Conservation (phyloP, 805 yeast species). For the Metschnikowia continentalis region DNA sequence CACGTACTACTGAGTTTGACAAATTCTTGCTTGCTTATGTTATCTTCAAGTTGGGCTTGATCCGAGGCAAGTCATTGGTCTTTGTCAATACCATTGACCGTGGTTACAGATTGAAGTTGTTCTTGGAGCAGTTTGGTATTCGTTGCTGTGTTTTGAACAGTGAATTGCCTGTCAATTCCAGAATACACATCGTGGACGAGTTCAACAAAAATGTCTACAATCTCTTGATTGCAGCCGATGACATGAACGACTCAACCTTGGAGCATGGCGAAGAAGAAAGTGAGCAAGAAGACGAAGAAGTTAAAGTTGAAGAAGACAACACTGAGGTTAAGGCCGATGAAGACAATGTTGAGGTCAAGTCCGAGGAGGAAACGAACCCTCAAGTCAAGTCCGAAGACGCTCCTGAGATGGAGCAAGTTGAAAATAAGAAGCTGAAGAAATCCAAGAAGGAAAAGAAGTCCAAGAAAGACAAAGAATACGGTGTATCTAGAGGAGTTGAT, state of each 20-base stretch:
- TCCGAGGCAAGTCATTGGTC: constrained; percentile 85
- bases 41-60: constrained; percentile 79
- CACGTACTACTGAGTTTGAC: constrained; percentile 82
- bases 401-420: neutral
- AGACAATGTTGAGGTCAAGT: neutral
- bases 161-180: constrained; percentile 87
- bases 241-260: constrained; percentile 56
- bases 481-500: constrained; percentile 96
- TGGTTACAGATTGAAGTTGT: constrained; percentile 87
- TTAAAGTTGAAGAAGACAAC: constrained; percentile 1
- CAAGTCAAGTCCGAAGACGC: constrained; percentile 11
- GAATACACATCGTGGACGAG: constrained; percentile 93
- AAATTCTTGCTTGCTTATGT: constrained; percentile 88
- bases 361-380: constrained; percentile 13
- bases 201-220: constrained; percentile 86
- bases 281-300: constrained; percentile 28
- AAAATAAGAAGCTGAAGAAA: constrained; percentile 1
- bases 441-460: constrained; percentile 21
- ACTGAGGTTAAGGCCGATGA: neutral
- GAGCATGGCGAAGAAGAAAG: constrained; percentile 48
- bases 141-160: constrained; percentile 84
- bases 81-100: constrained; percentile 94
- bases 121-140: constrained; percentile 91
- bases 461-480: constrained; percentile 70
- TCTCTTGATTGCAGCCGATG: constrained; percentile 92